Conservation (phyloP, 2,329 filamentous ascomycete genomes). For the Escovopsis weberi region DNA sequence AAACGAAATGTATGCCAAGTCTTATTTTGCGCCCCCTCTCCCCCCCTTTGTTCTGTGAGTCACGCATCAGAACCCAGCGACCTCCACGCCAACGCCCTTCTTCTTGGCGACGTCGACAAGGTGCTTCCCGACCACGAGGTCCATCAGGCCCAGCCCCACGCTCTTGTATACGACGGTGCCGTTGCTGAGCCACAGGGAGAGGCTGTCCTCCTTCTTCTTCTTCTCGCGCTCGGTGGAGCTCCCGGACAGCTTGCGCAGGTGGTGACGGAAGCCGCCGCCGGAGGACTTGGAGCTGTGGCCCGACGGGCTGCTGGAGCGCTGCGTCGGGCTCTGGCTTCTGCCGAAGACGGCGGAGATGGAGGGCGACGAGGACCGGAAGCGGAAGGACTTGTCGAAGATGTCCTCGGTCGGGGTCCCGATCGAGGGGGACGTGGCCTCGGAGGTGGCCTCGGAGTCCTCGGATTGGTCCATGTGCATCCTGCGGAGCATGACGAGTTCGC, state of each 20-base stretch:
- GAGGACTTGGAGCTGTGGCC: constrained; percentile 18
- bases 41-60: too few species aligned
- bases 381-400: constrained; percentile 10
- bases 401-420: constrained; percentile 20
- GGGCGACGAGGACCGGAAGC: constrained; percentile 8
- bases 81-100: constrained; percentile 37
- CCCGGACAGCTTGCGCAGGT: constrained; percentile 17
- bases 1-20: too few species aligned
- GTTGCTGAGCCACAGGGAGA: constrained; percentile 40
- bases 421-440: constrained; percentile 13
- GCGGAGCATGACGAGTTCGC: constrained; percentile 57
- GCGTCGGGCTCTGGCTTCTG: constrained; percentile 7
- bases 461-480: constrained; percentile 27
- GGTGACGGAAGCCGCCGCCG: constrained; percentile 14
- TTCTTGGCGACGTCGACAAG: constrained; percentile 40
- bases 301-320: constrained; percentile 16
- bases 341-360: constrained; percentile 28
- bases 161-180: constrained; percentile 58
- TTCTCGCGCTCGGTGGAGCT: constrained; percentile 16
- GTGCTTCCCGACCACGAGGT: constrained; percentile 45
- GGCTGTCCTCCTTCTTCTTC: constrained; percentile 31
- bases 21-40: too few species aligned
- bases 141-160: constrained; percentile 53
- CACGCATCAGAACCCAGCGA: constrained; percentile 19
- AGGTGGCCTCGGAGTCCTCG: constrained; percentile 17